A percentile compares a stretch with the other conserved stretches of the same genome.
These are phyloP conservation scores for Casuarina cunninghamiana DNA, from an alignment of 306 rosid genomes.

Conservation along the genomic window DNA sequence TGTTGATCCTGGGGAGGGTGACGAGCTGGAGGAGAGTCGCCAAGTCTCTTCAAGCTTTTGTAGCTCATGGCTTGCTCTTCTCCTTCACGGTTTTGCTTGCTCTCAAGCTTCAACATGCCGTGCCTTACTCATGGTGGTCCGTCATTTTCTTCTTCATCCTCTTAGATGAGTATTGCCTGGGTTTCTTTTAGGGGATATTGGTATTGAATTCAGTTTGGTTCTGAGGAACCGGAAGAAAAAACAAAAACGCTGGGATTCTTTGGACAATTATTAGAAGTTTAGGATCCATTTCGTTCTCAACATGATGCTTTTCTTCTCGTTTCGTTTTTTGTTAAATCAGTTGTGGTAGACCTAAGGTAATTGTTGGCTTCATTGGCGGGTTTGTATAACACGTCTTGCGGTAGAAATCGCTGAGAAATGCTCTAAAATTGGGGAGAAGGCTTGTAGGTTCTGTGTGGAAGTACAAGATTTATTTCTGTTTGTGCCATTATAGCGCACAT, in stretches of 20 bases:
- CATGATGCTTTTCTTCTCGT: not conserved
- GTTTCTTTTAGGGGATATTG: not conserved
- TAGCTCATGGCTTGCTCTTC: constrained; percentile 69
- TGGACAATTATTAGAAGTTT: not conserved
- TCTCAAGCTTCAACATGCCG: constrained; percentile 60
- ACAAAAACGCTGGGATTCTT: not conserved
- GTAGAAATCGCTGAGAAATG: constrained; percentile 13
- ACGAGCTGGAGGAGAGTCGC: constrained; percentile 87
- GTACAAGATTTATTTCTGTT: not conserved
- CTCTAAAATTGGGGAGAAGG: constrained; percentile 7
- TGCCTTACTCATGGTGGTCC: constrained; percentile 72
- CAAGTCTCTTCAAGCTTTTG: constrained; percentile 57
- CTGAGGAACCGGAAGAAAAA: constrained; percentile 15
- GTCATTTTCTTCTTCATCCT: constrained; percentile 22
- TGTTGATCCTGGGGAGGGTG: constrained; percentile 60
- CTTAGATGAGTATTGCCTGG: not conserved
- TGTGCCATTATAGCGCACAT: not conserved
- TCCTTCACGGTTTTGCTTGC: constrained; percentile 66
- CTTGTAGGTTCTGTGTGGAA: not conserved
- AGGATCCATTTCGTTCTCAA: not conserved
- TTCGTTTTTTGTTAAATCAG: not conserved
- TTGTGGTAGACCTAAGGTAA: constrained; percentile 20
- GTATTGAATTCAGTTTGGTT: constrained; percentile 3
- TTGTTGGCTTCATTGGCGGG: constrained; percentile 18
- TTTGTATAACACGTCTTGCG: constrained; percentile 2